phyloP scores from a whole-genome alignment of 208 protist species.

The Jaenimonas drosophilae region DNA sequence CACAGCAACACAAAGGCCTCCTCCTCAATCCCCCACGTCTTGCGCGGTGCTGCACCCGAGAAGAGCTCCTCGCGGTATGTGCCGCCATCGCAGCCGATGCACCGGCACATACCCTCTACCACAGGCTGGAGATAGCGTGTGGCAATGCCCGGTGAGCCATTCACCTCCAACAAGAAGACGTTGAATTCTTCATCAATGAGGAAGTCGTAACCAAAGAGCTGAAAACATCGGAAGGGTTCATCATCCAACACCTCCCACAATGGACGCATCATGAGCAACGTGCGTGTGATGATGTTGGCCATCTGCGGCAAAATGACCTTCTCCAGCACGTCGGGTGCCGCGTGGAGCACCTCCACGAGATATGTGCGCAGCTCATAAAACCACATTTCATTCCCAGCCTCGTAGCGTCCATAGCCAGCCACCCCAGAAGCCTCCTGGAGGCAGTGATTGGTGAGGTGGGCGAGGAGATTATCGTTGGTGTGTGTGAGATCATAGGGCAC shows the following conservation, averaged over 20 bases:
- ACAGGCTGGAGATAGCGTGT: conserved; percentile 42
- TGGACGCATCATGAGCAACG: conserved; percentile 45
- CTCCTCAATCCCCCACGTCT: conserved; percentile 37
- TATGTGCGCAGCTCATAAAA: conserved; percentile 54
- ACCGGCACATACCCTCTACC: conserved; percentile 26
- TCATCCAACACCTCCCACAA: conserved; percentile 29
- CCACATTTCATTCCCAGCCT: conserved; percentile 86
- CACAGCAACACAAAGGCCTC: conserved; percentile 62
- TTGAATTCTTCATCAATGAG: conserved; percentile 62
- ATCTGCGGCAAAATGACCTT: conserved; percentile 48
- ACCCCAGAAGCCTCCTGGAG: conserved; percentile 54
- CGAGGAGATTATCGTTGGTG: conserved; percentile 23
- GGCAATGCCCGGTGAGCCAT: conserved; percentile 78
- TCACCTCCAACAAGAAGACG: conserved; percentile 84
- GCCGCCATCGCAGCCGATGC: not conserved
- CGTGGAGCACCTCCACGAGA: conserved; percentile 23
- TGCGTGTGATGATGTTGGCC: conserved; percentile 55
- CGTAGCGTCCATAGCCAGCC: conserved; percentile 50
- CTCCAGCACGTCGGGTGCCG: conserved; percentile 22
- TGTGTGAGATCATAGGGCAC: conserved; percentile 37
- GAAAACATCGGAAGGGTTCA: conserved; percentile 73
- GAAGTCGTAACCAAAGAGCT: conserved; percentile 88
- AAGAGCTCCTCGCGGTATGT: not conserved
- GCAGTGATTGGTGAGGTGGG: conserved; percentile 89
- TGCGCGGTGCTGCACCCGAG: conserved; percentile 1